Evolutionary conservation across 805 yeast genomes (phyloP), one percentile per base, ranked within the genome.

Genomic region (Pichia thaimueangensis): DNA sequence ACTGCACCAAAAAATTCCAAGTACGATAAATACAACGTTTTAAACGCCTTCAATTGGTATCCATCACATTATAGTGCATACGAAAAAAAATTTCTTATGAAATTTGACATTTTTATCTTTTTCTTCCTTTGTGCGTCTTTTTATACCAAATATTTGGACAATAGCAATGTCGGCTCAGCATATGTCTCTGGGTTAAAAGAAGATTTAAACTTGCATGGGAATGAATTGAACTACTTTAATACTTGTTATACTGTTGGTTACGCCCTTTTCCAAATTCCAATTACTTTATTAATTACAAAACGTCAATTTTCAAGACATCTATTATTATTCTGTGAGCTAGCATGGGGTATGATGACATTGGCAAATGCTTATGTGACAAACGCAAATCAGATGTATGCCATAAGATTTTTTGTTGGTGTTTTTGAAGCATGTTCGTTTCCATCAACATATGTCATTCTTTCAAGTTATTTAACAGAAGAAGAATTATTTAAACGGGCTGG

Each of bases 101-200:
- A 47, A 23, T 39, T 47, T 38, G 54, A 51, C 21, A 17, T 39
- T 11, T 36, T 34, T 5, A 41, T 51, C 8, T 34, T 52, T 9
- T 32, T 51, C 9, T 52, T 52, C 30, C 32, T 52, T 5, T 64
- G 71, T 47, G 56, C 69, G 28, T 52, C 65, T 2, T 70, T 69
- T 48, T 69, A 71, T 67, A 68, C 70, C 44, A 79, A 78, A 49
- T 79, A 77, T 55, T 66, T 80, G 25, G 85, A 79, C 57, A 66
- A 80, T 51, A 64, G 74, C 12, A 78, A 77, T 42, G 58, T 76
- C 32, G 61, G 71, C 25, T 71, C 74, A 51, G 84, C 86, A 2
- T 80, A 79, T 54, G 80, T 78, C n/a, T 69, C 78, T 10, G 86
- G 86, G 9, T 75, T 80, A 83, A 69, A 75, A 49, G 77, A 76